Evolutionary conservation across 192 early-diverging fungal genomes (phyloP).

Genomic region (Ambispora gerdemannii): DNA sequence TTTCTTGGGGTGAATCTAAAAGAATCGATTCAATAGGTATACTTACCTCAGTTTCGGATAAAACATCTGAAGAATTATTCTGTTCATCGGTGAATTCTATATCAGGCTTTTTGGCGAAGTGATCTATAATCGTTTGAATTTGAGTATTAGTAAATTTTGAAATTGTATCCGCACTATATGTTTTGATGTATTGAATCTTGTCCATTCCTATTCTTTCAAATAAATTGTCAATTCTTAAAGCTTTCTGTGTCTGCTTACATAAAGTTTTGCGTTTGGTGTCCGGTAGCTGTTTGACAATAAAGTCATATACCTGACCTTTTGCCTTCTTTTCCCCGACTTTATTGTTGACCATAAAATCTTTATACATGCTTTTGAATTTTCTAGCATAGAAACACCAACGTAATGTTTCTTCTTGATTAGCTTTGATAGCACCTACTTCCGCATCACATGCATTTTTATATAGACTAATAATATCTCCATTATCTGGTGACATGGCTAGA

Average conservation of each 20-base stretch:
- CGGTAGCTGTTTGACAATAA: conserved; percentile 8
- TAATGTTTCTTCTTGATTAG: conserved; percentile 21
- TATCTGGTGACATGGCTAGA: too few relatives aligned
- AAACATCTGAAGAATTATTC: too few relatives aligned
- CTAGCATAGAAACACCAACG: conserved; percentile 13
- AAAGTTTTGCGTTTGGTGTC: not conserved
- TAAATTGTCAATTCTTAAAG: conserved; percentile 7
- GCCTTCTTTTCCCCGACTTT: conserved; percentile 19
- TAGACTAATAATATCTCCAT: conserved; percentile 4
- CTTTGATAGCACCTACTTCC: not conserved
- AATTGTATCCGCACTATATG: conserved; percentile 6
- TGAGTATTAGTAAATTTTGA: not conserved
- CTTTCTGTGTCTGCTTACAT: not conserved
- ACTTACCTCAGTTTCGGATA: too few relatives aligned
- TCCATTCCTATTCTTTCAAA: conserved; percentile 17
- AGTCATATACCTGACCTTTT: conserved; percentile 7
- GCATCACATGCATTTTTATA: not conserved
- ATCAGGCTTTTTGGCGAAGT: not conserved
- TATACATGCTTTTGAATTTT: conserved; percentile 5
- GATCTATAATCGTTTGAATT: conserved; percentile 17
- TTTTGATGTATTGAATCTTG: conserved; percentile 8
- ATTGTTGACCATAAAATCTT: not conserved
- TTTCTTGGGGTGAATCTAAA: too few relatives aligned
- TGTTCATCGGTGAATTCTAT: too few relatives aligned
- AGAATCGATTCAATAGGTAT: too few relatives aligned